Evolutionary conservation across 345 rosid species (phyloP), one percentile per base, ranked within the genome.

Genomic region (Combretum micranthum): DNA sequence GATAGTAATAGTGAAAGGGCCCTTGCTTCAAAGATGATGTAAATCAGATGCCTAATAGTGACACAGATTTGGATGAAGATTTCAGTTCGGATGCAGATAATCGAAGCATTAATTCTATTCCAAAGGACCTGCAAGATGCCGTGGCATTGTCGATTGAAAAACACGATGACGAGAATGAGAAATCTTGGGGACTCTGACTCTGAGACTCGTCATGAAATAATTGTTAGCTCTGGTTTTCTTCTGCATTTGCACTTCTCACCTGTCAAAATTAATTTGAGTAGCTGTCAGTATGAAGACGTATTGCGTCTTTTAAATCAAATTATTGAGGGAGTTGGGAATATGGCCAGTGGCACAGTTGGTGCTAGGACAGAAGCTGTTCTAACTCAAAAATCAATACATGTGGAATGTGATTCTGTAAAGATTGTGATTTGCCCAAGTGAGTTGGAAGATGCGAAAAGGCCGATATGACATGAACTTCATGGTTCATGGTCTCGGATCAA

Each of bases 31-130:
- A 85, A 87, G 97, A 80, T 67, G 94, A 85, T 68, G 80, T 82
- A 54, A 87, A 78, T 75, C 96, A 84, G 81, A 78, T 86, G 72
- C 83, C 82, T 44, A 94, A 85, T 66, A 89, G 95, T 57, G 99
- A 89, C 64, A 83, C 96, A 49, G 99, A 89, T 74, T 63, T 85
- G 75, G 99, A 93, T 53, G 99, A 89, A 64, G 96, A 83, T 71
- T 56, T 75, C 42, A 55, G 25, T 57, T 44, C 70, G 5, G 91
- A 79, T 67, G 60, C 72, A 53, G 99, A 89, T 52, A 82, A 64
- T 60, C 65, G 75, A 1, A 64, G 70, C 44, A 66, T 72, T 68
- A 75, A 83, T 65, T 76, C 92, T 47, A 66, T 93, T 60, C 78
- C 99, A 26, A 87, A 76, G 63, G 96, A 89, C 70, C 67, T 78